These are phyloP conservation scores for Aspergillus kassunensis DNA, from an alignment of 495 filamentous ascomycete species.

Conservation along the genomic window DNA sequence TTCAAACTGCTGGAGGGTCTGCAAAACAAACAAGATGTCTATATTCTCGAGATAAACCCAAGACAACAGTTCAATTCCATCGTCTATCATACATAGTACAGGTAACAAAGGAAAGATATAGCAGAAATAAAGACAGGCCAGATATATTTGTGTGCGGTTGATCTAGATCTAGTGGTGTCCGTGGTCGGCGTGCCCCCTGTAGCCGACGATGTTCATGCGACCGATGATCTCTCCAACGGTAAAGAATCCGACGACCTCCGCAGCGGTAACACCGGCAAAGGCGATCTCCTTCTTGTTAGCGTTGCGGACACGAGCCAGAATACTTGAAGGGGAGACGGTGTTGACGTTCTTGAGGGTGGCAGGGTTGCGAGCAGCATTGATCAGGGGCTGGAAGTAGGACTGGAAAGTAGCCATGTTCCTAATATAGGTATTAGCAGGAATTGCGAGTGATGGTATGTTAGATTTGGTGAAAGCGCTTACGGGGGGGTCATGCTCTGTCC, in stretches of 20 bases:
- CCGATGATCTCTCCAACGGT: conserved; percentile 96
- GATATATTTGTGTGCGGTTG: conserved; percentile 28
- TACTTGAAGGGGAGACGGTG: conserved; percentile 39
- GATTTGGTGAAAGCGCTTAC: conserved; percentile 53
- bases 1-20: too few species aligned
- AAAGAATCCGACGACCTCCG: conserved; percentile 95
- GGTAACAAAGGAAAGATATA: conserved; percentile 32
- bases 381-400: conserved; percentile 72
- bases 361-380: conserved; percentile 67
- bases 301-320: conserved; percentile 64
- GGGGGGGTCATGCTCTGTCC: conserved; percentile 90
- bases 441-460: neutral
- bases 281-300: conserved; percentile 63
- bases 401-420: conserved; percentile 76
- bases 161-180: conserved; percentile 57
- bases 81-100: conserved; percentile 54
- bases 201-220: conserved; percentile 88
- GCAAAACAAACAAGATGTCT: conserved; percentile 1
- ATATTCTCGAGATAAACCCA: conserved; percentile 28
- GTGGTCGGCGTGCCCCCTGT: conserved; percentile 64
- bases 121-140: conserved; percentile 26
- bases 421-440: conserved; percentile 17
- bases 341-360: conserved; percentile 41
- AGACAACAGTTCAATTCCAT: conserved; percentile 53
- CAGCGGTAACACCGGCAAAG: conserved; percentile 67